Evolutionary conservation across 371 early-diverging fungal species (phyloP).

Genomic region (Coemansia sp.): DNA sequence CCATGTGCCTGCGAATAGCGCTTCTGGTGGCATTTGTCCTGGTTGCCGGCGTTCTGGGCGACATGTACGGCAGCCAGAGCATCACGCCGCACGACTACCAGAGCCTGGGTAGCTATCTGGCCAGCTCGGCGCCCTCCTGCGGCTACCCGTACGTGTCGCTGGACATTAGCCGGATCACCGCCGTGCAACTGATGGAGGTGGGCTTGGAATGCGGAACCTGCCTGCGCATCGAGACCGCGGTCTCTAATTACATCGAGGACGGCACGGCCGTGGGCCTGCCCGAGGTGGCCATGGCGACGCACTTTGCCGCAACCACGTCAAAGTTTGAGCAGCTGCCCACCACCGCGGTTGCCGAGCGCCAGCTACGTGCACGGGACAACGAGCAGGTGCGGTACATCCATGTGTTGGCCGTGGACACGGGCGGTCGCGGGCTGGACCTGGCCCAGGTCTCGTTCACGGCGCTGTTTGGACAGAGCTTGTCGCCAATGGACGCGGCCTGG

Average conservation of each 20-base stretch:
- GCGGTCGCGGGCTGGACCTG: slow-evolving; percentile 56
- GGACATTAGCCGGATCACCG: slow-evolving; percentile 57
- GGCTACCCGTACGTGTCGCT: slow-evolving; percentile 54
- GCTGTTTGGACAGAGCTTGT: slow-evolving; percentile 42
- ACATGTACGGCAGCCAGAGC: slow-evolving; percentile 41
- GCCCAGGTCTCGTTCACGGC: slow-evolving; percentile 45
- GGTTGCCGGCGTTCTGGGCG: slow-evolving; percentile 5
- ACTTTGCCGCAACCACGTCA: slow-evolving; percentile 39
- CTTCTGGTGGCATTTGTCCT: neutral
- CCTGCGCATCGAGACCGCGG: slow-evolving; percentile 53
- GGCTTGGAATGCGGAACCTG: slow-evolving; percentile 54
- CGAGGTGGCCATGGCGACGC: slow-evolving; percentile 37
- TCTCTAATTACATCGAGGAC: slow-evolving; percentile 27
- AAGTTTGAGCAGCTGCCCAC: slow-evolving; percentile 32
- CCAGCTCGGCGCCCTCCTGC: slow-evolving; percentile 52
- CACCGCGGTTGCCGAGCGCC: slow-evolving; percentile 6
- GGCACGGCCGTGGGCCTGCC: slow-evolving; percentile 30
- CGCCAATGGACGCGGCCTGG: slow-evolving; percentile 41
- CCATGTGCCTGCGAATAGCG: neutral
- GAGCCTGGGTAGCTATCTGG: slow-evolving; percentile 27
- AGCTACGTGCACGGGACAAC: neutral
- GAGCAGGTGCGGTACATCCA: slow-evolving; percentile 47
- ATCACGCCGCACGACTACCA: slow-evolving; percentile 51
- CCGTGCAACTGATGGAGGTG: slow-evolving; percentile 53
- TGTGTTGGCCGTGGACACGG: slow-evolving; percentile 59